These are phyloP conservation scores for Pyrenophora seminiperda DNA, from an alignment of 2,329 filamentous ascomycete species.

Conservation along the genomic window DNA sequence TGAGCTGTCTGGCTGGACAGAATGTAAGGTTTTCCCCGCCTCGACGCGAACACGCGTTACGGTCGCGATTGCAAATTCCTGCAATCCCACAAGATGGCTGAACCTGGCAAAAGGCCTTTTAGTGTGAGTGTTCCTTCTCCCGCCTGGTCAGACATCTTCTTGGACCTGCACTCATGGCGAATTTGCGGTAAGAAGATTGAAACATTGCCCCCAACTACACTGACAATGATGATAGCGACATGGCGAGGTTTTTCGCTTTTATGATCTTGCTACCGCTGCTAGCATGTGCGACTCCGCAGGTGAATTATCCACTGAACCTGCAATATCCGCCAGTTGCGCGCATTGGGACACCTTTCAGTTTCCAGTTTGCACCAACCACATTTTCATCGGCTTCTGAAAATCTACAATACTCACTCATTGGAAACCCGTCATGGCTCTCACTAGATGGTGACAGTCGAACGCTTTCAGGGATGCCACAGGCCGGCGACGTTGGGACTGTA, in stretches of 20 bases:
- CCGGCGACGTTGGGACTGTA: conserved; percentile 62
- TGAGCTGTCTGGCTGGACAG: conserved; percentile 20
- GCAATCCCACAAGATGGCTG: conserved; percentile 38
- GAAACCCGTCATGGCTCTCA: conserved; percentile 74
- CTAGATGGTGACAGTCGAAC: conserved; percentile 64
- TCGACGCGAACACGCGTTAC: conserved; percentile 32
- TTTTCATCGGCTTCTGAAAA: conserved; percentile 65
- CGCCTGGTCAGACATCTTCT: conserved; percentile 14
- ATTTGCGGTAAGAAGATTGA: conserved; percentile 22
- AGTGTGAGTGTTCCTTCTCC: conserved; percentile 23
- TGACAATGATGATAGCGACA: conserved; percentile 19
- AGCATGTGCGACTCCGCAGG: conserved; percentile 40
- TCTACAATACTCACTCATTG: conserved; percentile 69
- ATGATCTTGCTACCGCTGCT: conserved; percentile 23
- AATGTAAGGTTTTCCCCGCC: conserved; percentile 28
- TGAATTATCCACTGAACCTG: conserved; percentile 77
- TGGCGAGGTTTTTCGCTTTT: conserved; percentile 24
- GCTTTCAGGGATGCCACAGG: conserved; percentile 71
- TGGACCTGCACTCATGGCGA: conserved; percentile 23
- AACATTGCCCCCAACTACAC: not conserved
- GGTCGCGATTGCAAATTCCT: conserved; percentile 38
- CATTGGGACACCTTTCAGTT: conserved; percentile 68
- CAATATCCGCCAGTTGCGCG: conserved; percentile 82
- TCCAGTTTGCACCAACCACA: conserved; percentile 73
- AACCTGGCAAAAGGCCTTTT: conserved; percentile 28